Evolutionary conservation across 1,139 yeast species (phyloP).

Genomic region (Geotrichum carabidarum): DNA sequence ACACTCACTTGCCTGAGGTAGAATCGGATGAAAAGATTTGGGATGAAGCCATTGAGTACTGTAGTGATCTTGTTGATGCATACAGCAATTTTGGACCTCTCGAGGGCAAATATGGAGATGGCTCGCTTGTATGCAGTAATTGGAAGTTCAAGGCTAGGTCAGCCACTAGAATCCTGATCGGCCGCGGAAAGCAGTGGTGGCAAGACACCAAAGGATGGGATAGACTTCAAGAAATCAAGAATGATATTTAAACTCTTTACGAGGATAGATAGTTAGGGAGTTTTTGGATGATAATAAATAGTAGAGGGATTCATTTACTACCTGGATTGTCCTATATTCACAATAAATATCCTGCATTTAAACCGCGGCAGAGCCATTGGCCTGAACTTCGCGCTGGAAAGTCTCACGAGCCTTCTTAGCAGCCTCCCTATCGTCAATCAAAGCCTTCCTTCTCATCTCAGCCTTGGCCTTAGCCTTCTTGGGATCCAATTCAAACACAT

Average conservation of each 20-base stretch:
- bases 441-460: constrained; percentile 10
- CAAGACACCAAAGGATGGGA: constrained; percentile 79
- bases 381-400: constrained; percentile 11
- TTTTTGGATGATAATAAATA: background rate
- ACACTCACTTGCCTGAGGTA: constrained; percentile 57
- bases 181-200: constrained; percentile 76
- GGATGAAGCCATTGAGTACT: constrained; percentile 76
- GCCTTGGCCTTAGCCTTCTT: constrained; percentile 18
- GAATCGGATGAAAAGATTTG: constrained; percentile 59
- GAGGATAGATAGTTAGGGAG: background rate
- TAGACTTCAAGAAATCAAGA: constrained; percentile 52
- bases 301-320: background rate
- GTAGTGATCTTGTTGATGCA: constrained; percentile 77
- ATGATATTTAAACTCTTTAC: constrained; percentile 30
- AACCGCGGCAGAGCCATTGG: background rate
- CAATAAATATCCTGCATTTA: background rate
- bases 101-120: constrained; percentile 82
- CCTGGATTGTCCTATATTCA: background rate
- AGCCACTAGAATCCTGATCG: constrained; percentile 66
- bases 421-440: constrained; percentile 6
- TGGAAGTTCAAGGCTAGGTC: constrained; percentile 85
- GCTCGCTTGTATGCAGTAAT: constrained; percentile 78
- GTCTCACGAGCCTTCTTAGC: constrained; percentile 18
- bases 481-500: constrained; percentile 24
- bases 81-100: constrained; percentile 81